Evolutionary conservation across 805 yeast species (phyloP).

Genomic region (Saturnispora bothae): DNA sequence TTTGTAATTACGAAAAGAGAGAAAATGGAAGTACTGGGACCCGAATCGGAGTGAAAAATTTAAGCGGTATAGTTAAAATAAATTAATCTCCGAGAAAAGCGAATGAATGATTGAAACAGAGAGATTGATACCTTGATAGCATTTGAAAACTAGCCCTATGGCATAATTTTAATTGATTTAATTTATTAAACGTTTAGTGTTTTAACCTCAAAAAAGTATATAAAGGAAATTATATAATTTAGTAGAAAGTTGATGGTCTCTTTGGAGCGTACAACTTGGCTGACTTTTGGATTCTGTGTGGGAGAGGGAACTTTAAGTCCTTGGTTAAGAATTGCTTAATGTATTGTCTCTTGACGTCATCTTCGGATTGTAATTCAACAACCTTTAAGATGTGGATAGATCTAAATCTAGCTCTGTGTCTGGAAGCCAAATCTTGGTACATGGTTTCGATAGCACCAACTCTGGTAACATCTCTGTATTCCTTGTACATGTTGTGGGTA

Average conservation of each 20-base stretch:
- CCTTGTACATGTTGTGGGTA: conserved; percentile 99
- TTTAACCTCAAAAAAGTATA: conserved; percentile 7
- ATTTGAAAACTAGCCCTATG: too few relatives aligned
- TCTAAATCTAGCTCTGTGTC: conserved; percentile 99
- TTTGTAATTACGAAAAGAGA: neutral
- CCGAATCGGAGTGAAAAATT: neutral
- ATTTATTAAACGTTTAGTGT: conserved; percentile 3
- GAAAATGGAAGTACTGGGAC: neutral
- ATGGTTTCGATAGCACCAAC: conserved; percentile 96
- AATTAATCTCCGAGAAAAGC: neutral
- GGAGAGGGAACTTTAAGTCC: conserved; percentile 98
- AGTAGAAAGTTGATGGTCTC: conserved; percentile 97
- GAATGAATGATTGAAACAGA: too few relatives aligned
- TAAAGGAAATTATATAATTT: conserved; percentile 23
- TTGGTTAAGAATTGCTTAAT: conserved; percentile 91
- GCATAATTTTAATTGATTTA: too few relatives aligned
- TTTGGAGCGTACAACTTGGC: conserved; percentile 79
- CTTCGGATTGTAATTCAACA: conserved; percentile 95
- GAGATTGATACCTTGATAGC: too few relatives aligned
- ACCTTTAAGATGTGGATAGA: conserved; percentile 98
- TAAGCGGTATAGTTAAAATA: neutral
- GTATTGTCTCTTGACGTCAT: conserved; percentile 99
- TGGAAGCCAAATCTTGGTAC: conserved; percentile 99
- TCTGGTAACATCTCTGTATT: conserved; percentile 99
- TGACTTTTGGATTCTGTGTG: conserved; percentile 96